A percentile compares a stretch with the other conserved stretches of the same genome.
Conservation (phyloP, 2,329 filamentous ascomycete genomes). For the Neophaeococcomyces aloes region DNA sequence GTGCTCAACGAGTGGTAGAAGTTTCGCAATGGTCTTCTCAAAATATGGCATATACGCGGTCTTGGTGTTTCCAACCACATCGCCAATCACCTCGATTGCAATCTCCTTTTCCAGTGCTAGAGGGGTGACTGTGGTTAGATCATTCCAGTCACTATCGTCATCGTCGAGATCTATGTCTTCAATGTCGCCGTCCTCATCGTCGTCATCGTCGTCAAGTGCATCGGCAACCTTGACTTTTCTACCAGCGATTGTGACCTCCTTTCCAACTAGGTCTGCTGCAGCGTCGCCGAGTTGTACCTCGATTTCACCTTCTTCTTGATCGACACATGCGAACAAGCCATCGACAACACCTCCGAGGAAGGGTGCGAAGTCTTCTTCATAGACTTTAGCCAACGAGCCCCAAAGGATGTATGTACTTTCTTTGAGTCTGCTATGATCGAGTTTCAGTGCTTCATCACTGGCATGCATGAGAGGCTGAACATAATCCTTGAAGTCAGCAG, state of each 20-base stretch:
- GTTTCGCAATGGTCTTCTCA: constrained; percentile 72
- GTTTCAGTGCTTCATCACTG: constrained; percentile 77
- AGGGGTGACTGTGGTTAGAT: constrained; percentile 72
- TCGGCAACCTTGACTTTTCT: constrained; percentile 76
- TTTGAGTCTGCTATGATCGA: constrained; percentile 81
- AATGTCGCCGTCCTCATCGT: constrained; percentile 47
- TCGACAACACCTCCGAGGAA: constrained; percentile 39
- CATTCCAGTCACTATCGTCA: constrained; percentile 74
- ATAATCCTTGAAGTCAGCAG: constrained; percentile 78
- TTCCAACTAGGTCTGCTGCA: constrained; percentile 61
- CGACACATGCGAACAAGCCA: constrained; percentile 67
- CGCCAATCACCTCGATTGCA: constrained; percentile 85
- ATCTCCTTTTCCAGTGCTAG: constrained; percentile 96
- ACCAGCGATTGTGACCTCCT: constrained; percentile 66
- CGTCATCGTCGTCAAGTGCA: constrained; percentile 42
- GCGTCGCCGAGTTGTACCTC: constrained; percentile 66
- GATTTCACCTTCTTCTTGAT: constrained; percentile 76
- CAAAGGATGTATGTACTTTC: constrained; percentile 97
- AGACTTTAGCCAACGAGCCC: constrained; percentile 89
- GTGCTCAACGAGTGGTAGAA: constrained; percentile 75
- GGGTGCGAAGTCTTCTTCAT: constrained; percentile 53
- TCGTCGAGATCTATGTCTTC: constrained; percentile 53
- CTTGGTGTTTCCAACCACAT: constrained; percentile 80
- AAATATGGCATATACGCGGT: constrained; percentile 72
- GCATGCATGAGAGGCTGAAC: constrained; percentile 83